phyloP scores from a whole-genome alignment of 108 stramenopile genomes.

The Nannochloropsis gaditana region DNA sequence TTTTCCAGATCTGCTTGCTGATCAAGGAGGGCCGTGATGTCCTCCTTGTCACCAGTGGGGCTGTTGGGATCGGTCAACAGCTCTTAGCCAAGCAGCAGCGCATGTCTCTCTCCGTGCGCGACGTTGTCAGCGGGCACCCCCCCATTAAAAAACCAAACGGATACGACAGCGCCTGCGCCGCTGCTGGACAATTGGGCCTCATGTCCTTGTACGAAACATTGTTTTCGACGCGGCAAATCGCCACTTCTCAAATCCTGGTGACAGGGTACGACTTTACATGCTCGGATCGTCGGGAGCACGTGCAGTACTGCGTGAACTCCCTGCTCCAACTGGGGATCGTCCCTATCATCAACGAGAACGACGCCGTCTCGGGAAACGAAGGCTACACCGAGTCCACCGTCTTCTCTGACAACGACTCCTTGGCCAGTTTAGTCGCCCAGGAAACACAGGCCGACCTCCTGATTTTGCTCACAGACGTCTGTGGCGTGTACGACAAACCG shows the following conservation, averaged over 20 bases:
- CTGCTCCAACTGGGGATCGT: conserved; percentile 79
- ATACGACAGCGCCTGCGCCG: conserved; percentile 86
- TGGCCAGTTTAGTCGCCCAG: conserved; percentile 80
- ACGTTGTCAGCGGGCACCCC: not conserved
- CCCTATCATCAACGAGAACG: conserved; percentile 95
- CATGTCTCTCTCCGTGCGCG: not conserved
- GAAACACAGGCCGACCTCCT: conserved; percentile 73
- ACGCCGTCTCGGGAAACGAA: conserved; percentile 82
- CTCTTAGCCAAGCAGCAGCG: not conserved
- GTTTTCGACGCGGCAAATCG: conserved; percentile 54
- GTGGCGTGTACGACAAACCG: conserved; percentile 82
- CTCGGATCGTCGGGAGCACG: conserved; percentile 60
- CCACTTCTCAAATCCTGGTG: conserved; percentile 78
- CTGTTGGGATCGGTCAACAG: conserved; percentile 18
- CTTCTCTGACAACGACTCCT: conserved; percentile 90
- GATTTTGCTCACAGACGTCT: conserved; percentile 84
- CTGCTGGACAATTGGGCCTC: conserved; percentile 95
- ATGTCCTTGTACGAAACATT: conserved; percentile 87
- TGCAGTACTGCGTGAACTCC: conserved; percentile 70
- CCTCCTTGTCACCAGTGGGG: conserved; percentile 19
- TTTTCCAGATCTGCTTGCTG: not conserved
- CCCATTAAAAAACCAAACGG: not conserved
- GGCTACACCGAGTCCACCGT: conserved; percentile 55
- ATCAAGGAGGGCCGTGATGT: not conserved
- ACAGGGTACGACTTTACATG: conserved; percentile 80